Percentiles rank a stretch among this genome's conserved stretches.
Conservation (phyloP, 176 grass and related monocot species). For the Eremochloa ophiuroides region DNA sequence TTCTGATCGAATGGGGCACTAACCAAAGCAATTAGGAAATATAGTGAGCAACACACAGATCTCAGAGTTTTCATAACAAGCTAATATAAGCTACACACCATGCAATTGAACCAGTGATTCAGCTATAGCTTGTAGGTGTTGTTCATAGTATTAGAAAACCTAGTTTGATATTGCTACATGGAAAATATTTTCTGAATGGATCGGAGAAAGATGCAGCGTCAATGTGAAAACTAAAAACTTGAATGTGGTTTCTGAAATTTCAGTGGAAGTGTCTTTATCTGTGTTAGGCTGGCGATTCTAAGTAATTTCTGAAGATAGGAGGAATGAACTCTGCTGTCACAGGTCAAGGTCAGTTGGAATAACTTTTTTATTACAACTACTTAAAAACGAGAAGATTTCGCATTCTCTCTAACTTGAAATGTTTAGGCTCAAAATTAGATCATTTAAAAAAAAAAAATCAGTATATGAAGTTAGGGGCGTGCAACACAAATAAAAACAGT, state of each 20-base stretch:
- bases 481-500: background rate
- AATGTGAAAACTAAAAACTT: background rate
- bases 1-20: background rate
- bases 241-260: conserved; percentile 3
- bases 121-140: background rate
- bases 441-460: background rate
- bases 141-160: background rate
- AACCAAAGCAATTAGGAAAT: background rate
- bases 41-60: background rate
- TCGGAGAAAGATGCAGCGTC: background rate
- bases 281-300: conserved; percentile 13
- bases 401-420: conserved; percentile 1
- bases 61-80: background rate
- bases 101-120: background rate
- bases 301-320: conserved; percentile 9
- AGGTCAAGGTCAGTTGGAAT: conserved; percentile 16
- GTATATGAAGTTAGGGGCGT: background rate
- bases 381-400: background rate
- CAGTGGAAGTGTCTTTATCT: conserved; percentile 16
- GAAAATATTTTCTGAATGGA: background rate
- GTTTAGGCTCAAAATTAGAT: background rate
- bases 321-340: conserved; percentile 1
- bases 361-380: background rate
- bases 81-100: background rate
- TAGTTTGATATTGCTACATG: background rate